Evolutionary conservation across 2,329 filamentous ascomycete species (phyloP), one percentile per base, ranked within the genome.

Genomic region (Diaporthe destruens): DNA sequence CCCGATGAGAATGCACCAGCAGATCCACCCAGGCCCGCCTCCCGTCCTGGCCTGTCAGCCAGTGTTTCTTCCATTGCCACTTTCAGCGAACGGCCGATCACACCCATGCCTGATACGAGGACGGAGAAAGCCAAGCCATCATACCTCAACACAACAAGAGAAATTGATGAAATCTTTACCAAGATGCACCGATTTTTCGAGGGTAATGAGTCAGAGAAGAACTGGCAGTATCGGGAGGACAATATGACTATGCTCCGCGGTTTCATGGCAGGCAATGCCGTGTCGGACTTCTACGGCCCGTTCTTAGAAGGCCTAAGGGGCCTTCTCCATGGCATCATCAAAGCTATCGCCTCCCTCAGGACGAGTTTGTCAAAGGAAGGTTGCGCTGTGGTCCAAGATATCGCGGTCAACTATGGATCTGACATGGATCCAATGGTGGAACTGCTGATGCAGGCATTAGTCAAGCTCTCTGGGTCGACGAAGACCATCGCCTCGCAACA

Each of bases 401-500:
- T 98, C 36, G 94, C 94, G 23, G 89, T 88, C 76, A 90, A 88
- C 11, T 91, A 94, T 57, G 95, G 95, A 0, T 88, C 94, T 1
- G 92, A 88, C 53, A 91, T 98, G 78, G 96, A 98, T 78, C 89
- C 92, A 14, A 93, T 97, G 91, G 92, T 96, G 9, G 96, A 98
- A 82, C 90, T 98, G 66, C 87, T 98, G 29, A 90, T 98, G 83
- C 95, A 98, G 79, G 92, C 90, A 36, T 90, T 98, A 77, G 91
- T 98, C 84, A 98, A 98, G 82, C 89, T 98, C 75, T 95, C 93
- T 76, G 94, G 92, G 12, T 92, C 91, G 32, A 97, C 96, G 61
- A 99, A 99, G 83, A 97, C 97, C 81, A 98, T 99, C 76, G 91
- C 90, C 72, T 94, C 94, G 0, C 92, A 97, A 78, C 92, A 93